Evolutionary conservation across 148 eudicot species (phyloP), one percentile per base, ranked within the genome.

Genomic region (Spergularia marina): DNA sequence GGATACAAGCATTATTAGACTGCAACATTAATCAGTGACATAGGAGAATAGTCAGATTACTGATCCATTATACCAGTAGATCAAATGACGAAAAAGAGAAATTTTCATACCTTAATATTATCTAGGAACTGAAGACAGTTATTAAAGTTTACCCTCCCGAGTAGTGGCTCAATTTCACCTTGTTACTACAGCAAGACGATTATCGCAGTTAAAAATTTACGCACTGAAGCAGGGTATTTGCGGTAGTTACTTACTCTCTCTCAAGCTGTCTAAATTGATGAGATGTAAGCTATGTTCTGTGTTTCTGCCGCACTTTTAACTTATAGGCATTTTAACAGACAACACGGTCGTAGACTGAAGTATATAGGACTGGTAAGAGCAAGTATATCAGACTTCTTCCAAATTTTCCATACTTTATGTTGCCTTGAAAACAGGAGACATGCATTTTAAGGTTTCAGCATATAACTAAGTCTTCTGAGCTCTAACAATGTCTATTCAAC

Each of bases 321-420:
- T 68, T 68, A 68, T 68, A 68, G 55, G 56, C 56, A 68, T 18
- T 68, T 49, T 12, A 34, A 34, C 18, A 41, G 69, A 10, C 18
- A 41, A 36, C 4, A 6, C 2, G n/a, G 36, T 17, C 14, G 6
- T 25, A 62, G 41, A 62, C 41, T 62, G 34, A 7, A 36, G 47
- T 30, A 30, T 30, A 64, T 65, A 36, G 7, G 8, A 68, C 71
- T 49, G 71, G 71, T 68, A 68, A 68, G 34, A 30, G n/a, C 30
- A 62, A 34, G n/a, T 62, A 21, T 12, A 21, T 21, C 5, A 68
- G 71, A 51, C 56, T 68, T 51, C 7, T 68, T 68, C 71, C 15
- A 51, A 5, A 5, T 68, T 55, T 55, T 51, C 71, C 13, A 30
- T 40, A 49, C 54, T 52, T 15, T 21, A 10, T 36, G 30, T 25